Evolutionary conservation across 768 basidiomycete genomes (phyloP).

Genomic region (Scleroderma bovista): DNA sequence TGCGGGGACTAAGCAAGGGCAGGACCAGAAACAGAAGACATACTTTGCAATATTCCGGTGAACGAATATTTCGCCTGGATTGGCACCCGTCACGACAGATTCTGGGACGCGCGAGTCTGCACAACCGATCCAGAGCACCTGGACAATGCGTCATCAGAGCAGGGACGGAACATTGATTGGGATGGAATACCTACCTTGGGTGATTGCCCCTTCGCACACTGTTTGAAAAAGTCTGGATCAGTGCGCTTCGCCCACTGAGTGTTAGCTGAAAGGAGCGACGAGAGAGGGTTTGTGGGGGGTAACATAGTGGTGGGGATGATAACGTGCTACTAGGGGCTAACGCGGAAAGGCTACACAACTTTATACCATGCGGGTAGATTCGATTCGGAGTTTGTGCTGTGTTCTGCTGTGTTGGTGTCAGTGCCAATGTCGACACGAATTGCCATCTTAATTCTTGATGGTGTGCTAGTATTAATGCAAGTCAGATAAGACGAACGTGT

Average conservation of each 20-base stretch:
- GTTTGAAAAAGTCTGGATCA: slow-evolving; percentile 60
- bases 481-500: no score
- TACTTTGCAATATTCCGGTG: slow-evolving; percentile 90
- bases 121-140: slow-evolving; percentile 82
- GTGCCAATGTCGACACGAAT: background rate
- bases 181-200: slow-evolving; percentile 49
- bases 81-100: slow-evolving; percentile 62
- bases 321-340: background rate
- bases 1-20: background rate
- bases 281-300: background rate
- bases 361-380: background rate
- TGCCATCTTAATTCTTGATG: no score
- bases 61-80: slow-evolving; percentile 84
- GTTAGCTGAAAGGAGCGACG: slow-evolving; percentile 44
- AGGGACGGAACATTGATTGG: background rate
- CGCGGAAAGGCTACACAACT: background rate
- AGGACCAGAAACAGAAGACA: slow-evolving; percentile 15
- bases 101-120: slow-evolving; percentile 89
- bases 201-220: slow-evolving; percentile 56
- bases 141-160: background rate
- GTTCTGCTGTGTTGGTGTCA: background rate
- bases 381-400: no score
- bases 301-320: background rate
- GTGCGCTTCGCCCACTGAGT: slow-evolving; percentile 66
- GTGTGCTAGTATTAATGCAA: no score